These are phyloP conservation scores for Ustilago esculenta DNA, from an alignment of 1,284 basidiomycete genomes.

Conservation along the genomic window DNA sequence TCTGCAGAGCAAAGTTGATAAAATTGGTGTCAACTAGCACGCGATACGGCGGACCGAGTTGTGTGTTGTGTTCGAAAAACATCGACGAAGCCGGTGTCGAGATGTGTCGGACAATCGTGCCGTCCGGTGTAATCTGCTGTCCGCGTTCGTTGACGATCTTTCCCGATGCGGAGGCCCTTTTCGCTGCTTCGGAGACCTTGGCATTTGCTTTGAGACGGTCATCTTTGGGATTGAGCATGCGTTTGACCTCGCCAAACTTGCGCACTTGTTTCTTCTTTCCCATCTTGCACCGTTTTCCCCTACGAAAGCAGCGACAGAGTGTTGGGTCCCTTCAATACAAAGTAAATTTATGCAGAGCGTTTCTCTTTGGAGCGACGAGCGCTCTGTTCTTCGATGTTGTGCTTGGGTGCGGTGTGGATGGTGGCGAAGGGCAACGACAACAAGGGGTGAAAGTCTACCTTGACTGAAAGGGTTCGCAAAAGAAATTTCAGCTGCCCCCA, in stretches of 20 bases:
- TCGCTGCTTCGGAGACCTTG: slow-evolving; percentile 68
- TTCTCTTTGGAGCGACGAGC: too few relatives aligned
- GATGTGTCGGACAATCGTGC: slow-evolving; percentile 48
- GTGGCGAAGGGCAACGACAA: too few relatives aligned
- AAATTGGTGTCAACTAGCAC: slow-evolving; percentile 99
- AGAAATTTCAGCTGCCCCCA: too few relatives aligned
- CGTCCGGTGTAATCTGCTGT: slow-evolving; percentile 39
- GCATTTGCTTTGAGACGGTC: slow-evolving; percentile 81
- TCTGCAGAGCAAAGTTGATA: slow-evolving; percentile 98
- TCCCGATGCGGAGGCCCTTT: slow-evolving; percentile 11
- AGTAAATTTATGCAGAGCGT: too few relatives aligned
- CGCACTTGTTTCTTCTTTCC: slow-evolving; percentile 93
- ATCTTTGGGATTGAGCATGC: slow-evolving; percentile 93
- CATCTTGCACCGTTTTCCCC: slow-evolving; percentile 66
- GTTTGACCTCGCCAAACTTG: slow-evolving; percentile 94
- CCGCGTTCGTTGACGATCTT: slow-evolving; percentile 13
- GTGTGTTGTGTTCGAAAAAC: slow-evolving; percentile 94
- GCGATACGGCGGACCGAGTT: slow-evolving; percentile 94
- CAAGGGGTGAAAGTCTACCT: too few relatives aligned
- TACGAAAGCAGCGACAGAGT: too few relatives aligned
- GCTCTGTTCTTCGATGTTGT: too few relatives aligned
- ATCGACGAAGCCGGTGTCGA: slow-evolving; percentile 76
- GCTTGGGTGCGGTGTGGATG: too few relatives aligned
- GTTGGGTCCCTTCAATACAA: too few relatives aligned
- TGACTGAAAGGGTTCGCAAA: too few relatives aligned